Conservation (phyloP, 129 eudicot genomes). For the Oenanthe sinensis region DNA sequence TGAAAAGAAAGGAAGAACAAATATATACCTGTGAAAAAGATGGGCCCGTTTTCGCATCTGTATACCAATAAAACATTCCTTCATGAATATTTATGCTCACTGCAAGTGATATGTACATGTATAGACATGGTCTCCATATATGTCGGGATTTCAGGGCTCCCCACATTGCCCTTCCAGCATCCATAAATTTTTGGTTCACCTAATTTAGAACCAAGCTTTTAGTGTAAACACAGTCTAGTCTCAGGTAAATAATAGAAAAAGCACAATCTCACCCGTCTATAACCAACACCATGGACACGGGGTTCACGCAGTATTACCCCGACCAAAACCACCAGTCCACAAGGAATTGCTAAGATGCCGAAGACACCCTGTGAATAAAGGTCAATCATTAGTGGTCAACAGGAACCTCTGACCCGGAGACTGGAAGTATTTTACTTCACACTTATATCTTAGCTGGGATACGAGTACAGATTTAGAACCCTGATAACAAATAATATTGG, state of each 20-base stretch:
- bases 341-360: slow-evolving; percentile 65
- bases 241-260: slow-evolving; percentile 4
- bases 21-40: slow-evolving; percentile 69
- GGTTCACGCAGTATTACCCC: slow-evolving; percentile 71
- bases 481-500: neutral
- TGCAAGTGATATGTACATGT: slow-evolving; percentile 84
- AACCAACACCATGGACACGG: slow-evolving; percentile 34
- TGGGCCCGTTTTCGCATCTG: slow-evolving; percentile 75
- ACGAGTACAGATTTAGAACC: neutral
- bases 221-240: neutral
- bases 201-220: slow-evolving; percentile 17
- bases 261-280: slow-evolving; percentile 46
- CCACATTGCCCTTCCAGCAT: slow-evolving; percentile 76
- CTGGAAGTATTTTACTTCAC: neutral
- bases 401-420: neutral
- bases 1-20: neutral
- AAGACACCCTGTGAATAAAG: slow-evolving; percentile 54
- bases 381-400: slow-evolving; percentile 3
- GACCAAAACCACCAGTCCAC: slow-evolving; percentile 50
- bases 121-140: slow-evolving; percentile 93
- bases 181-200: slow-evolving; percentile 55
- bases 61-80: slow-evolving; percentile 96
- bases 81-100: slow-evolving; percentile 63
- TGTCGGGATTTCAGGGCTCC: slow-evolving; percentile 55
- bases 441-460: neutral